These are phyloP conservation scores for Cynara cardunculus DNA, from an alignment of 129 eudicot species.

Conservation along the genomic window DNA sequence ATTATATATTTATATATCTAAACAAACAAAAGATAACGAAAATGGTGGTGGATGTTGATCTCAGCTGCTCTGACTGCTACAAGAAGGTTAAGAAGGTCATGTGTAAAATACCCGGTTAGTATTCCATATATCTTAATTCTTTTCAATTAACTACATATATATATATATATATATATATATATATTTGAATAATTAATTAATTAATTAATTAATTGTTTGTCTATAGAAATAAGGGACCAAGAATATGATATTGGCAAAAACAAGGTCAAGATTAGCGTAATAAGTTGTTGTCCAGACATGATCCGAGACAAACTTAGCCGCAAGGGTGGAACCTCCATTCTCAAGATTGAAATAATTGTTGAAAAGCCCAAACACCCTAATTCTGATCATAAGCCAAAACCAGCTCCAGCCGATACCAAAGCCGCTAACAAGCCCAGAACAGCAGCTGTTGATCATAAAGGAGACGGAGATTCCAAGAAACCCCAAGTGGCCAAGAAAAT, in stretches of 20 bases:
- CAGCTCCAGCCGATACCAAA: conserved; percentile 32
- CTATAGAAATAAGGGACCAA: conserved; percentile 70
- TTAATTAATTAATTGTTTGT: too few relatives aligned
- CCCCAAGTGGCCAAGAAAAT: conserved; percentile 32
- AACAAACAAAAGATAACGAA: conserved; percentile 32
- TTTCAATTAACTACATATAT: not conserved
- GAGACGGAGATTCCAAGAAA: not conserved
- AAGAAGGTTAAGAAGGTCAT: conserved; percentile 72
- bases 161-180: not conserved
- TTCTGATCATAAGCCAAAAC: conserved; percentile 21
- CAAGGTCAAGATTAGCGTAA: conserved; percentile 57
- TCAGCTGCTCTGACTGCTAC: conserved; percentile 75
- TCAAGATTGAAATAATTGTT: conserved; percentile 48
- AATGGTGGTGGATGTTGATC: conserved; percentile 85
- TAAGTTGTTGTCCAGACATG: conserved; percentile 83
- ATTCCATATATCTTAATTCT: too few relatives aligned
- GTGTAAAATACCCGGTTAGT: conserved; percentile 73
- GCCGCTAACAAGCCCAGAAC: conserved; percentile 20
- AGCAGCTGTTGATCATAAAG: not conserved
- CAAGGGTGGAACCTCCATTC: conserved; percentile 62
- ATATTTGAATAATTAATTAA: too few relatives aligned
- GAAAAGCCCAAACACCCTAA: conserved; percentile 44
- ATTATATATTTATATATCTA: not conserved
- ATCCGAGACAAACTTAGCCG: conserved; percentile 56
- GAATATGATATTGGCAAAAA: conserved; percentile 57